Conservation (phyloP, 2,329 filamentous ascomycete species). For the Colletotrichum sp. region DNA sequence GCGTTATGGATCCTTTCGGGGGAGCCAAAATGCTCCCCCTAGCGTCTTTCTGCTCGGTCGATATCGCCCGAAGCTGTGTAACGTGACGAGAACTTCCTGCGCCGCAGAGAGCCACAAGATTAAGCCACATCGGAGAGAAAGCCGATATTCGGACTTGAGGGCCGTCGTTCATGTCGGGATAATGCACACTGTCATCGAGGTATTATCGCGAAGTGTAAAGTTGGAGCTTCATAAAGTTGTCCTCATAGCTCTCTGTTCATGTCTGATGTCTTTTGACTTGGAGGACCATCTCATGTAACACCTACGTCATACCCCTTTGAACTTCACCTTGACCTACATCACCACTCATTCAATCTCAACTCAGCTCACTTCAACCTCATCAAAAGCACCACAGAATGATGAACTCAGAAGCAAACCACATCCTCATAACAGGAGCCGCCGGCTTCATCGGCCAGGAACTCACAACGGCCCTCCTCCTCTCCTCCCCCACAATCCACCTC, state of each 20-base stretch:
- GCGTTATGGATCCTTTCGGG: background rate
- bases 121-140: background rate
- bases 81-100: background rate
- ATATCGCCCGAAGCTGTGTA: background rate
- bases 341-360: background rate
- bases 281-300: background rate
- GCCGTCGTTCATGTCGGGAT: background rate
- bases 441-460: conserved; percentile 70
- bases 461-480: conserved; percentile 56
- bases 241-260: background rate
- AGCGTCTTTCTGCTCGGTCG: background rate
- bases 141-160: background rate
- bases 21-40: background rate
- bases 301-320: background rate
- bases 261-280: background rate
- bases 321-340: background rate
- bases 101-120: background rate
- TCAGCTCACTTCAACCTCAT: background rate
- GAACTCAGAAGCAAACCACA: conserved; percentile 27
- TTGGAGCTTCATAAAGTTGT: background rate
- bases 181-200: background rate
- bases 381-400: background rate
- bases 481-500: conserved; percentile 41
- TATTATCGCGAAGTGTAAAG: background rate
- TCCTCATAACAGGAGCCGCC: conserved; percentile 68